Evolutionary conservation across 768 basidiomycete species (phyloP), one percentile per base, ranked within the genome.

Genomic region (Pleurotus salmoneostramineus): DNA sequence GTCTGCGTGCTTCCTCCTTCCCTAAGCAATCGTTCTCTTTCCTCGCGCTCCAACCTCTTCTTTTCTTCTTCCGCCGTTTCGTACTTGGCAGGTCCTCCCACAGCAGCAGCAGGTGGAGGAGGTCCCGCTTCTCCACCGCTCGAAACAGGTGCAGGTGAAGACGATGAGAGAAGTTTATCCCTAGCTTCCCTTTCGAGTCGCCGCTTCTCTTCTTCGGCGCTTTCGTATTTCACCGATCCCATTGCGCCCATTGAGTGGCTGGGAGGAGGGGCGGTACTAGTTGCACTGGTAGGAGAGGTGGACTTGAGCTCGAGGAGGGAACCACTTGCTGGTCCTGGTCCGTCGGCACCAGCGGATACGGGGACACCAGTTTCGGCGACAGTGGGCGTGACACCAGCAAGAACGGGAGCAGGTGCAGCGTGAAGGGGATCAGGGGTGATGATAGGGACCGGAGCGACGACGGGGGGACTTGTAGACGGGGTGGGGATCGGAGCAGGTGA

Each of bases 341-440:
- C 89, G 0, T 65, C 70, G 3, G 75, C 72, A 14, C 85, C 81
- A 3, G 85, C 84, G 14, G 77, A 70, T n/a, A 88, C 72, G 14
- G 88, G 89, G n/a, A 88, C 72, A 10, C 87, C 88, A 0, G 89
- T 89, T 67, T 91, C 89, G 7, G 89, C 87, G 5, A 92, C 78
- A 3, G 88, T 90, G 3, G 86, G 88, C 6, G 71, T 72, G n/a
- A 68, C 68, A 32, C 69, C 62, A 6, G 79, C 70, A 43, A 72
- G 61, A 21, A 65, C 62, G 47, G 64, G 62, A 2, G 59, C 34
- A 4, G 74, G 35, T 15, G 21, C 21, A 27, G 21, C 21, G 21
- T 52, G 31, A 11, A 52, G 35, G 12, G 50, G 68, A 37, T 71
- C 21, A 27, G 21, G 21, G 21, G 21, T 27, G 21, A 27, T 67